Evolutionary conservation across 2,329 filamentous ascomycete genomes (phyloP).

Genomic region (Sclerotinia subarctica): DNA sequence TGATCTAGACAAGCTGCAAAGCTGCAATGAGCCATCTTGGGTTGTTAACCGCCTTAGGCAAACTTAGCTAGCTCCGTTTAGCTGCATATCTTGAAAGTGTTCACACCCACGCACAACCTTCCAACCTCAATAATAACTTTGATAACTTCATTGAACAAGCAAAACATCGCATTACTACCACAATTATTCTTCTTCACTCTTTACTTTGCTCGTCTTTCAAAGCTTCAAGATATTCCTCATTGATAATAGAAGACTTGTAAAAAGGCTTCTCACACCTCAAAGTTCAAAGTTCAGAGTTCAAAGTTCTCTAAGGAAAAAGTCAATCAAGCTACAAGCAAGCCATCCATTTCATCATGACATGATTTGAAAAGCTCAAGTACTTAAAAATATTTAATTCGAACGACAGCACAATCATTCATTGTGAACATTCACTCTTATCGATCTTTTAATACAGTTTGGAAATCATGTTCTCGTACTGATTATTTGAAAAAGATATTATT

Average conservation of each 20-base stretch:
- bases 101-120: neutral
- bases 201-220: neutral
- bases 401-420: neutral
- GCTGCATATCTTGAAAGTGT: slow-evolving; percentile 4
- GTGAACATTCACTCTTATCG: slow-evolving; percentile 7
- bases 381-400: neutral
- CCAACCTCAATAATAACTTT: no score
- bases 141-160: neutral
- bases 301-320: neutral
- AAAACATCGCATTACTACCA: neutral
- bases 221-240: neutral
- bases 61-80: neutral
- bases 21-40: neutral
- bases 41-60: neutral
- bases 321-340: neutral
- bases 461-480: neutral
- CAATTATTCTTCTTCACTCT: neutral
- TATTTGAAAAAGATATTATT: neutral
- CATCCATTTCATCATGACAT: neutral
- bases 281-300: neutral
- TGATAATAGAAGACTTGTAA: neutral
- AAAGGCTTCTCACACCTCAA: neutral
- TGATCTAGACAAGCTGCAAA: neutral
- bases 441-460: neutral
- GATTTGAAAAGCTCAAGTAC: neutral